phyloP scores from a whole-genome alignment of 176 grass and related monocot species.

The Oryza brachyantha region DNA sequence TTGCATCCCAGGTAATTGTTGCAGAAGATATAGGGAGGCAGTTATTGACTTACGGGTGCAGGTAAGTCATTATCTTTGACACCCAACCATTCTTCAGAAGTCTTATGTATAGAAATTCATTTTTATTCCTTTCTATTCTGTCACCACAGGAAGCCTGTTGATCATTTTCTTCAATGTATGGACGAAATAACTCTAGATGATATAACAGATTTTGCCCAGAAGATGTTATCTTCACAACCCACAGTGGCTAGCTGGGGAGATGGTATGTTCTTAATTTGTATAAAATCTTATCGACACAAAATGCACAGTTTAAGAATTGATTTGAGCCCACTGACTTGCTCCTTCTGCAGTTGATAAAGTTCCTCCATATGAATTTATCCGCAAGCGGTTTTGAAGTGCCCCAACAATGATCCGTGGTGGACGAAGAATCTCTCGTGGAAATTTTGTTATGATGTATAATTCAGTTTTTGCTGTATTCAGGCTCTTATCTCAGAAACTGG shows the following conservation, averaged over 20 bases:
- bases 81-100: background rate
- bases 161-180: constrained; percentile 67
- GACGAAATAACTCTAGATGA: constrained; percentile 67
- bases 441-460: background rate
- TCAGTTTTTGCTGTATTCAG: background rate
- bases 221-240: constrained; percentile 63
- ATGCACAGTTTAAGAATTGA: constrained; percentile 8
- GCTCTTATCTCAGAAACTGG: background rate
- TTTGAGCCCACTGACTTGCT: constrained; percentile 15
- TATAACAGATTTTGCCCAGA: constrained; percentile 59
- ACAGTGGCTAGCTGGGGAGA: constrained; percentile 84
- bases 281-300: background rate
- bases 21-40: constrained; percentile 91
- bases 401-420: background rate
- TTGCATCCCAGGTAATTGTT: constrained; percentile 50
- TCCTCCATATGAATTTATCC: constrained; percentile 42
- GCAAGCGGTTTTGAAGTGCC: constrained; percentile 23
- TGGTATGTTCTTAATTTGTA: constrained; percentile 42
- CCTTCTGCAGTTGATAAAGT: constrained; percentile 42
- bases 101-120: background rate
- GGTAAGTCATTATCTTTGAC: constrained; percentile 45
- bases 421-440: constrained; percentile 3
- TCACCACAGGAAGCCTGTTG: constrained; percentile 63
- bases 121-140: background rate
- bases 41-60: constrained; percentile 70